Conservation (phyloP, 495 filamentous ascomycete genomes). For the Neurospora sp. region DNA sequence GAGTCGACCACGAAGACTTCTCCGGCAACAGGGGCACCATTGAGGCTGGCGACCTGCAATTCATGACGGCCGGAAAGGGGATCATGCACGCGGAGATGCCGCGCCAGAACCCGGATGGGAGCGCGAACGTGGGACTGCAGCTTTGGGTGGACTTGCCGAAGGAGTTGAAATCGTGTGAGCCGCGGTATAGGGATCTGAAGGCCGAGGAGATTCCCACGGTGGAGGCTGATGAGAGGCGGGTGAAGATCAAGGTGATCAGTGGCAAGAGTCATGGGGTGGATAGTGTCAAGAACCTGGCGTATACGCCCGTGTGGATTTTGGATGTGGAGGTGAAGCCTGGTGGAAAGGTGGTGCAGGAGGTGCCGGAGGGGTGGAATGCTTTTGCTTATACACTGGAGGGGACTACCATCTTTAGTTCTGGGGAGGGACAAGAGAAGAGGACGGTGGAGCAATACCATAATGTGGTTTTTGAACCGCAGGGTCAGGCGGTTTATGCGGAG, state of each 20-base stretch:
- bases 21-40: conserved; percentile 83
- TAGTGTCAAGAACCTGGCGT: conserved; percentile 77
- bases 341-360: conserved; percentile 56
- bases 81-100: conserved; percentile 99
- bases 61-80: conserved; percentile 91
- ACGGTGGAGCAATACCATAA: conserved; percentile 68
- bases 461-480: conserved; percentile 75
- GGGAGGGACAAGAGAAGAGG: conserved; percentile 45
- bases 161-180: conserved; percentile 77
- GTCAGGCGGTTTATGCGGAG: conserved; percentile 59
- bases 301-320: conserved; percentile 90
- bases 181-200: conserved; percentile 76
- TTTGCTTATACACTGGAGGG: conserved; percentile 80
- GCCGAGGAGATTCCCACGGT: conserved; percentile 67
- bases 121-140: conserved; percentile 77
- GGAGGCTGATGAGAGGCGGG: conserved; percentile 57
- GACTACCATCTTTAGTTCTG: conserved; percentile 46
- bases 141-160: conserved; percentile 89
- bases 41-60: conserved; percentile 77
- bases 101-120: conserved; percentile 63
- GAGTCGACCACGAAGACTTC: conserved; percentile 93
- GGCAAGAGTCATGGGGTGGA: conserved; percentile 78
- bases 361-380: conserved; percentile 81
- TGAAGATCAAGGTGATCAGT: conserved; percentile 79
- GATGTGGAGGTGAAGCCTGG: conserved; percentile 79